Base-by-base conservation (phyloP, 768 basidiomycete genomes). In the Tylopilus subfusipes region DNA sequence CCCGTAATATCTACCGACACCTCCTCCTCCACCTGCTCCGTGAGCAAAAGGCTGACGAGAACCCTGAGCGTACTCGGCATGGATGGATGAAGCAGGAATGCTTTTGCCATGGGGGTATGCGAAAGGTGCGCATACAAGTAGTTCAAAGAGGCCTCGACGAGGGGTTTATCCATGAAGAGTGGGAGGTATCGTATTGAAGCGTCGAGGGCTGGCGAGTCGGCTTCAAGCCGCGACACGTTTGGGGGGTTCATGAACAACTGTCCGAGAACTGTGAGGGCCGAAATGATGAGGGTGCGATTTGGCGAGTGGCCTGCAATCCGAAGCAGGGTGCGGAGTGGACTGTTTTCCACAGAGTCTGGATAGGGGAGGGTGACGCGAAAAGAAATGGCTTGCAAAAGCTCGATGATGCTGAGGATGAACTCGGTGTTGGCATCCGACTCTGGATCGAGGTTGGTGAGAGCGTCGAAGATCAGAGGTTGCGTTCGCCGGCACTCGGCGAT, bases 91-190 rank as follows among this genome's bases (percentile, higher is more conserved):
- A 86, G 76, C 42, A 93, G 72, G 64, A 93, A 92, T 7, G 85
- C 82, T 61, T 88, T 87, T 19, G 86, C 84, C 81, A 89, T 85
- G 8, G 84, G 72, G 9, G 84, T 80, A 64, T 88, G 78, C 5
- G 89, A 86, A 21, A 93, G 74, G 67, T 92, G 88, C 8, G 80
- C 74, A 64, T 90, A 90, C 14, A 93, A 65, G 63, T 84, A 90
- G 68, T 86, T 89, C 42, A 93, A 65, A 49, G 81, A 84, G 7
- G 85, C 82, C 48, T 89, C 87, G 4, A 89, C 75, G 25, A 93
- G 76, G 12, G 75, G 73, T 55, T 82, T 83, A 72, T 93, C 91
- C 38, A 77, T 61, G 66, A 88, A 80, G 4, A 93, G 75, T 18
- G 90, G 87, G 11, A 93, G 78, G 65, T 86, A 88, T 61, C 81